Base-by-base conservation (phyloP, 169 alveolate genomes). In the Eimeria acervulina region DNA sequence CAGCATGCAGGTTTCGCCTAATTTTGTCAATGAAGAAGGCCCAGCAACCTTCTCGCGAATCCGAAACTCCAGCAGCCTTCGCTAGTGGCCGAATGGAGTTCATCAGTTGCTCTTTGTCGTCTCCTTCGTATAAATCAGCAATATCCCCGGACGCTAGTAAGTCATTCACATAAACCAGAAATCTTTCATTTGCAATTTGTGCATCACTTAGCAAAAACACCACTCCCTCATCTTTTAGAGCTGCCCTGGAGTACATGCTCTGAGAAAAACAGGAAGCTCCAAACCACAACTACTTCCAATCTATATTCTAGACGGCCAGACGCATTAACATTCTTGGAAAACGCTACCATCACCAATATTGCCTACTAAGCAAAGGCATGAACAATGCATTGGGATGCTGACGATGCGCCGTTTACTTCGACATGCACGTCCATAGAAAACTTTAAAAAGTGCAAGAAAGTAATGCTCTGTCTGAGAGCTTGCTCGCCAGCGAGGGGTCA, bases 141-240 rank as follows among this genome's bases (percentile, higher is more conserved):
- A 99, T 98, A 96, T 99, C 99, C 31, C 99, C 99, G 40, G 99
- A 98, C 17, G 99, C 98, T 44, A 99, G 98, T 68, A 99, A 88
- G 95, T 99, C 99, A 96, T 99, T 99, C 89, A 99, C 98, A 96
- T 97, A 98, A 36, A 98, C 99, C 96, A 99, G 90, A 98, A 99
- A 99, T 96, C 98, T 97, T 97, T 98, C 99, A 83, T 98, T 98
- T 38, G 99, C 98, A 90, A 98, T 98, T 97, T 98, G 98, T 28
- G 99, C 99, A 95, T 99, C 99, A 36, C 99, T 99, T 96, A 99
- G 97, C 72, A 99, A 96, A 98, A 99, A 99, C 94, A 98, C 96
- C 33, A 98, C 98, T 51, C 99, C 99, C 95, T 99, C 99, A 91
- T 99, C 99, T 95, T 97, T 98, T 33, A 98, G 87, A 47, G 99